Percentiles rank a stretch among this genome's conserved stretches.
Conservation (phyloP, 345 rosid species). For the Rhodamnia argentea region DNA sequence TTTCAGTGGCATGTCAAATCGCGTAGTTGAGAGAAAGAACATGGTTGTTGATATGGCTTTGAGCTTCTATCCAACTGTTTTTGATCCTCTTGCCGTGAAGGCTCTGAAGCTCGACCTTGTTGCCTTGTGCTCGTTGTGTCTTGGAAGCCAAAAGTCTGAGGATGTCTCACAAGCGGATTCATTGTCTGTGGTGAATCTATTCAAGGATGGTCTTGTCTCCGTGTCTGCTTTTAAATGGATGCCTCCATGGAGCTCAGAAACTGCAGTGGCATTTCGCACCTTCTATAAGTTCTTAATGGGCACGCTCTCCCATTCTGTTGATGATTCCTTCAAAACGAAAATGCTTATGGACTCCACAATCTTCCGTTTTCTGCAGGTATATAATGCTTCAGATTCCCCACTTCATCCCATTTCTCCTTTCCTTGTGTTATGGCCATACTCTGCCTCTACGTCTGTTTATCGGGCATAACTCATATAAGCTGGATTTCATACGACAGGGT, state of each 20-base stretch:
- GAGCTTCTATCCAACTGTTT: slow-evolving; percentile 68
- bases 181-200: slow-evolving; percentile 31
- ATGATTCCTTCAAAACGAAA: slow-evolving; percentile 45
- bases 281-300: slow-evolving; percentile 80
- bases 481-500: not conserved
- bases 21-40: slow-evolving; percentile 33
- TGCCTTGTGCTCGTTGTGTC: slow-evolving; percentile 49
- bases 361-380: slow-evolving; percentile 66
- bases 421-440: not conserved
- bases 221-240: slow-evolving; percentile 90
- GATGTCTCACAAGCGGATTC: slow-evolving; percentile 11
- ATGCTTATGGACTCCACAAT: slow-evolving; percentile 44
- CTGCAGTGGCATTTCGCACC: slow-evolving; percentile 76
- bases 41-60: slow-evolving; percentile 44
- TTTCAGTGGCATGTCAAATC: slow-evolving; percentile 30
- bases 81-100: slow-evolving; percentile 88
- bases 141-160: slow-evolving; percentile 24
- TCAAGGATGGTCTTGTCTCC: slow-evolving; percentile 61
- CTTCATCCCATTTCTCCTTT: not conserved
- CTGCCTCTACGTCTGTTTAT: not conserved
- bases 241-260: slow-evolving; percentile 93
- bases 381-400: not conserved
- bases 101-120: slow-evolving; percentile 79
- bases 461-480: not conserved
- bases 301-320: slow-evolving; percentile 55